Conservation (phyloP, 2,329 filamentous ascomycete genomes). For the Neofusicoccum kwambonambiense region DNA sequence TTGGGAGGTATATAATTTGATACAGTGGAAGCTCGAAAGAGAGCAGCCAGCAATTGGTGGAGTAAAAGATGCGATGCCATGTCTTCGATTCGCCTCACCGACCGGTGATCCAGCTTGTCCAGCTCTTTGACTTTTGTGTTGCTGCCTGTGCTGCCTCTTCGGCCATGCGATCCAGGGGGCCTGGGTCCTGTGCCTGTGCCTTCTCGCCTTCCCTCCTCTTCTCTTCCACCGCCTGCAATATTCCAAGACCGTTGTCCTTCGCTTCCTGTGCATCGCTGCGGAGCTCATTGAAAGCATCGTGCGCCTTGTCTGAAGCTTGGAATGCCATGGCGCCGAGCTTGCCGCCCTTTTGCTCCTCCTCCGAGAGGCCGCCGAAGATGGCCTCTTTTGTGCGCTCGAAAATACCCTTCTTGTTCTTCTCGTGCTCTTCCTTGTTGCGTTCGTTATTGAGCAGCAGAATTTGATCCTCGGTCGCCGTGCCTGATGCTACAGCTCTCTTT, state of each 20-base stretch:
- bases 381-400: slow-evolving; percentile 33
- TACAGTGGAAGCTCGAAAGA: slow-evolving; percentile 14
- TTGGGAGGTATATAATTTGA: slow-evolving; percentile 17
- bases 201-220: slow-evolving; percentile 29
- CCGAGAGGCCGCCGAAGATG: slow-evolving; percentile 32
- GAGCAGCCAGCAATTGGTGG: not conserved
- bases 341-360: slow-evolving; percentile 40
- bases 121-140: slow-evolving; percentile 41
- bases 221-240: slow-evolving; percentile 34
- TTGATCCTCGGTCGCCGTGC: slow-evolving; percentile 51
- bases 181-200: slow-evolving; percentile 42
- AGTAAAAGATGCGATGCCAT: slow-evolving; percentile 21
- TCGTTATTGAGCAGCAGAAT: slow-evolving; percentile 56
- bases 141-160: slow-evolving; percentile 38
- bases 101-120: slow-evolving; percentile 46
- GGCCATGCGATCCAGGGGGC: slow-evolving; percentile 48
- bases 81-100: slow-evolving; percentile 28
- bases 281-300: slow-evolving; percentile 16
- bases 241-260: slow-evolving; percentile 24
- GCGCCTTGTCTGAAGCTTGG: slow-evolving; percentile 5
- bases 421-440: slow-evolving; percentile 61
- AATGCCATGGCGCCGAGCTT: slow-evolving; percentile 26
- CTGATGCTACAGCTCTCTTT: slow-evolving; percentile 40
- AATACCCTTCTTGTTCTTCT: slow-evolving; percentile 40
- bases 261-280: slow-evolving; percentile 3